Evolutionary conservation across 352 stramenopile species (phyloP).

Genomic region (Nothophytophthora sp.): DNA sequence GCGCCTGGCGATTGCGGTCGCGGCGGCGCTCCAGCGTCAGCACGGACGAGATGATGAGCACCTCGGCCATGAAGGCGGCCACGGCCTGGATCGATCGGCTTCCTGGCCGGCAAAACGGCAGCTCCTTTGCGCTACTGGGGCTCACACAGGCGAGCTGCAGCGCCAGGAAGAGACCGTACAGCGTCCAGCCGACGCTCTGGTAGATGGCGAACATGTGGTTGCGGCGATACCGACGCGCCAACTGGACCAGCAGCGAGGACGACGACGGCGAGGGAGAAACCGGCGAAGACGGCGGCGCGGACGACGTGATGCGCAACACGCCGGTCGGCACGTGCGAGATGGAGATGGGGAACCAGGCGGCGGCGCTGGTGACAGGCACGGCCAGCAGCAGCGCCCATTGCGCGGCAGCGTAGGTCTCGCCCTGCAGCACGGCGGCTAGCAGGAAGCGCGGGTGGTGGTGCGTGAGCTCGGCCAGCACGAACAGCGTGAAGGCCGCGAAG

Average conservation of each 20-base stretch:
- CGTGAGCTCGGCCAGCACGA: slow-evolving; percentile 40
- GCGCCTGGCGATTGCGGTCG: slow-evolving; percentile 11
- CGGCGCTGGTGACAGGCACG: slow-evolving; percentile 42
- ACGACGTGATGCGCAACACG: slow-evolving; percentile 17
- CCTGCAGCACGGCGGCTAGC: slow-evolving; percentile 12
- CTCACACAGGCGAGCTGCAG: slow-evolving; percentile 24
- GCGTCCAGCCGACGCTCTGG: slow-evolving; percentile 39
- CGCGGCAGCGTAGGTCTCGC: slow-evolving; percentile 22
- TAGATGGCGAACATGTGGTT: slow-evolving; percentile 52
- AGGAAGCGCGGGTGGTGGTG: slow-evolving; percentile 23
- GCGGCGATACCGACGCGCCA: slow-evolving; percentile 16
- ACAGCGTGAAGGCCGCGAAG: slow-evolving; percentile 51
- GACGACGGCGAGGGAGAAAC: neutral
- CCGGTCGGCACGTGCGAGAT: slow-evolving; percentile 18
- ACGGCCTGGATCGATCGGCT: slow-evolving; percentile 40
- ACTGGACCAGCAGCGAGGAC: slow-evolving; percentile 6
- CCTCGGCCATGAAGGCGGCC: slow-evolving; percentile 52
- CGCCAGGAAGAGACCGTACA: slow-evolving; percentile 40
- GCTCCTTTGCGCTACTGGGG: neutral
- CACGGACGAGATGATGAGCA: slow-evolving; percentile 64
- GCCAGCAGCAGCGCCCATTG: slow-evolving; percentile 37
- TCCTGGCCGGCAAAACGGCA: slow-evolving; percentile 31
- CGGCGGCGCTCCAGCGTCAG: slow-evolving; percentile 42
- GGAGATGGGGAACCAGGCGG: slow-evolving; percentile 39
- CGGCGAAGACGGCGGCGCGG: neutral